Evolutionary conservation across 148 eudicot species (phyloP).

Genomic region (Vaccinium myrtillus): DNA sequence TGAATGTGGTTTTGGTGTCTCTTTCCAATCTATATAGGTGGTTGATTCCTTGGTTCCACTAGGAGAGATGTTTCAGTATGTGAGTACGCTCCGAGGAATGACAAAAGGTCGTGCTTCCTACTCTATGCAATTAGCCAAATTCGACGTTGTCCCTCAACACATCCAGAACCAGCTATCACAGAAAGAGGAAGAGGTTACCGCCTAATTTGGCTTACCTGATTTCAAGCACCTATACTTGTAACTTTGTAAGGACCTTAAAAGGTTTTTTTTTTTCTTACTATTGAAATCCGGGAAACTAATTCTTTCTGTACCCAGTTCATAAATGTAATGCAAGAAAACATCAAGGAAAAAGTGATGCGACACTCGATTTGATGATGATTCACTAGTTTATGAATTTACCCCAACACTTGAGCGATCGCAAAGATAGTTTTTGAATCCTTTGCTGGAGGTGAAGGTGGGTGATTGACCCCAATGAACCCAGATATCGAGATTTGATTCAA

Average conservation of each 20-base stretch:
- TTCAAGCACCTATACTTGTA: constrained; percentile 10
- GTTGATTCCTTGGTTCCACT: constrained; percentile 89
- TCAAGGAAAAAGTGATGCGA: neutral
- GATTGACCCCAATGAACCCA: neutral
- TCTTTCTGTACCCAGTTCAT: constrained; percentile 14
- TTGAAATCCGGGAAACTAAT: neutral
- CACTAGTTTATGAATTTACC: neutral
- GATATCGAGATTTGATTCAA: neutral
- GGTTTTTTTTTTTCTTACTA: neutral
- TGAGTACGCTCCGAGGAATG: constrained; percentile 84
- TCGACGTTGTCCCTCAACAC: constrained; percentile 94
- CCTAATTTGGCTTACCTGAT: constrained; percentile 29
- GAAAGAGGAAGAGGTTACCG: constrained; percentile 76
- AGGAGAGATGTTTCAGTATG: constrained; percentile 97
- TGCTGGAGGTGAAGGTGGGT: neutral
- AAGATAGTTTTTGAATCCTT: neutral
- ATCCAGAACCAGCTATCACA: constrained; percentile 85
- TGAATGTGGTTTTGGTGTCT: neutral
- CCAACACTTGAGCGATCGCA: neutral
- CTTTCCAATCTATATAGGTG: constrained; percentile 53
- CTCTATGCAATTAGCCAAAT: constrained; percentile 87
- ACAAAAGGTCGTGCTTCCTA: constrained; percentile 97
- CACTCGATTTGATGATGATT: neutral
- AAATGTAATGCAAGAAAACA: constrained; percentile 8
- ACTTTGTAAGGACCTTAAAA: neutral